Conservation (phyloP, 352 stramenopile species). For the Pythium guiyangense region DNA sequence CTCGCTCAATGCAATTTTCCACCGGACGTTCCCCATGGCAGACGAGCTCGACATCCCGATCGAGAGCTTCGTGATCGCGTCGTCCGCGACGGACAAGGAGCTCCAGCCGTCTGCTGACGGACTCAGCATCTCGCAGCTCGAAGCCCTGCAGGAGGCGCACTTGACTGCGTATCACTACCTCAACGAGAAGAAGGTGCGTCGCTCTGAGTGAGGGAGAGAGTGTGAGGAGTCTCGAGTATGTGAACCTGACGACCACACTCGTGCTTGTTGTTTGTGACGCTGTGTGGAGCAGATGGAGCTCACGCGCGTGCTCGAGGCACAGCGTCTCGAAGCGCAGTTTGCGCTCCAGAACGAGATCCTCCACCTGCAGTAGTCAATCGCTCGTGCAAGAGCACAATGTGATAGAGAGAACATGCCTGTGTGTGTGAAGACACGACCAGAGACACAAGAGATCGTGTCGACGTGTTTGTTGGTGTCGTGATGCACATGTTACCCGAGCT, state of each 20-base stretch:
- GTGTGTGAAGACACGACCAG: background rate
- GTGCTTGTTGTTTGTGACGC: background rate
- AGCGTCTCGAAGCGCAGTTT: slow-evolving; percentile 67
- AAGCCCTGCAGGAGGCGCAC: slow-evolving; percentile 78
- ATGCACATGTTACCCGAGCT: slow-evolving; percentile 33
- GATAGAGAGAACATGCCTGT: too few species aligned
- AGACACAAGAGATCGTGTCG: background rate
- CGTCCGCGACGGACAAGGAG: slow-evolving; percentile 35
- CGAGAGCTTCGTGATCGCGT: slow-evolving; percentile 70
- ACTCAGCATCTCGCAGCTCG: slow-evolving; percentile 82
- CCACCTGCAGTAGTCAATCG: slow-evolving; percentile 21
- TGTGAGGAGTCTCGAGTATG: background rate
- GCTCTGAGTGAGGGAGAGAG: background rate
- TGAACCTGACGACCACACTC: background rate
- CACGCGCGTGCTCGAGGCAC: slow-evolving; percentile 62
- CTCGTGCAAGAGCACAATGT: too few species aligned
- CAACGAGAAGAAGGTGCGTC: slow-evolving; percentile 73
- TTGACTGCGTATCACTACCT: slow-evolving; percentile 78
- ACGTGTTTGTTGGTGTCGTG: background rate
- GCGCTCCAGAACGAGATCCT: slow-evolving; percentile 63
- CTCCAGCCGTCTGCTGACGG: slow-evolving; percentile 34
- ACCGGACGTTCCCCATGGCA: slow-evolving; percentile 64
- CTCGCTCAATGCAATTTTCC: slow-evolving; percentile 45
- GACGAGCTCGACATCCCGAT: slow-evolving; percentile 70
- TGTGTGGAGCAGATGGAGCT: slow-evolving; percentile 52